Conservation (phyloP, 2,329 filamentous ascomycete genomes). For the Fusarium goolgardi region DNA sequence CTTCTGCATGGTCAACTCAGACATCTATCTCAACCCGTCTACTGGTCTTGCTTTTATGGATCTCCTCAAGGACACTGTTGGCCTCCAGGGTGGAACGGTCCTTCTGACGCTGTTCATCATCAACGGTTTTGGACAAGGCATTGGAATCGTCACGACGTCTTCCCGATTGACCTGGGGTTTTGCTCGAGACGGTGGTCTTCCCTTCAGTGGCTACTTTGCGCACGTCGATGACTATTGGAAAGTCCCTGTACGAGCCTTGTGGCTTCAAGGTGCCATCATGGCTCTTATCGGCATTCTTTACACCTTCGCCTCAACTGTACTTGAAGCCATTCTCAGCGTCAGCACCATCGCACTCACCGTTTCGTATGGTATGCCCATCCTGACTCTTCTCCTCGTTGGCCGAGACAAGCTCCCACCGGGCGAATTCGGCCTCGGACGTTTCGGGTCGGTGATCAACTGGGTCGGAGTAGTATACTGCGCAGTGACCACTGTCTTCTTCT, state of each 20-base stretch:
- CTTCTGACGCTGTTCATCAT: conserved; percentile 65
- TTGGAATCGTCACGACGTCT: conserved; percentile 62
- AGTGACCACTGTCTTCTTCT: conserved; percentile 66
- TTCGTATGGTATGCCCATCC: conserved; percentile 62
- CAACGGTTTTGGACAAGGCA: conserved; percentile 65
- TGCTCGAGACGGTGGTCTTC: conserved; percentile 63
- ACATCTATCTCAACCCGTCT: conserved; percentile 54
- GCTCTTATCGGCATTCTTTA: conserved; percentile 65
- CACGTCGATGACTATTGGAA: conserved; percentile 60
- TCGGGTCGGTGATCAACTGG: conserved; percentile 60
- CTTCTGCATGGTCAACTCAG: conserved; percentile 61
- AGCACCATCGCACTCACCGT: conserved; percentile 68
- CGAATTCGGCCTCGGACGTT: conserved; percentile 59
- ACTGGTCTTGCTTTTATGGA: conserved; percentile 62
- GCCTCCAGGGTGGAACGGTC: conserved; percentile 54
- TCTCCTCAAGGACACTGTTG: conserved; percentile 54
- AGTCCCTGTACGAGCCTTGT: conserved; percentile 63
- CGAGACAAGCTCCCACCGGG: conserved; percentile 63
- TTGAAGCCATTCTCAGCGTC: conserved; percentile 65
- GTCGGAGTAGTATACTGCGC: conserved; percentile 63
- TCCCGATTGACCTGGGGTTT: conserved; percentile 67
- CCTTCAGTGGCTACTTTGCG: conserved; percentile 59
- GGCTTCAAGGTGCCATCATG: conserved; percentile 60
- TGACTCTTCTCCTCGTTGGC: conserved; percentile 60
- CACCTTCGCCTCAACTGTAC: conserved; percentile 64